Conservation (phyloP, 345 rosid genomes). For the Cardamine resedifolia region DNA sequence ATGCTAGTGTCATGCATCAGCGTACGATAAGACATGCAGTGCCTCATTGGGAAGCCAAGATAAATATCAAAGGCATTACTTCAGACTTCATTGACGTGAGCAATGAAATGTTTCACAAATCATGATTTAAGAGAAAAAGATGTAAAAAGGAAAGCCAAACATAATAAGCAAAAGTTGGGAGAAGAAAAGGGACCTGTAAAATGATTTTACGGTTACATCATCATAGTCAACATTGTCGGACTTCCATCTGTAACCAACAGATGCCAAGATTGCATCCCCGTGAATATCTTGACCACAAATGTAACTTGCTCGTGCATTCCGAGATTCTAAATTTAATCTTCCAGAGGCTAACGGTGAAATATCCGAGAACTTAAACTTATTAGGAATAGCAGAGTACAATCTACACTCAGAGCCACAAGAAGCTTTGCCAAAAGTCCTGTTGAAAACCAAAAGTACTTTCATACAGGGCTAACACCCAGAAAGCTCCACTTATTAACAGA, state of each 20-base stretch:
- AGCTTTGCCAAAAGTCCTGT: conserved; percentile 82
- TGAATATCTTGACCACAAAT: conserved; percentile 63
- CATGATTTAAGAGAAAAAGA: background rate
- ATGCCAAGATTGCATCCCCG: conserved; percentile 89
- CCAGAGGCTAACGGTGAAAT: conserved; percentile 37
- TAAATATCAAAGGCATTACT: conserved; percentile 4
- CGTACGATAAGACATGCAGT: background rate
- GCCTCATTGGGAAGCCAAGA: background rate
- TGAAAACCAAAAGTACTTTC: conserved; percentile 29
- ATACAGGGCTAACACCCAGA: conserved; percentile 17
- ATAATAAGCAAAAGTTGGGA: conserved; percentile 4
- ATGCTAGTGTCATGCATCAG: conserved; percentile 3
- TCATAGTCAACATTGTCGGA: conserved; percentile 61
- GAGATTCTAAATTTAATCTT: conserved; percentile 35
- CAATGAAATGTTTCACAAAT: background rate
- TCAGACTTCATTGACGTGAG: background rate
- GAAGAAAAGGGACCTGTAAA: conserved; percentile 62
- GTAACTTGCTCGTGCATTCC: conserved; percentile 80
- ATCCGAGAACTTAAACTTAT: conserved; percentile 36
- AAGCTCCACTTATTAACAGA: background rate
- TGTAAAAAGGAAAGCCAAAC: background rate
- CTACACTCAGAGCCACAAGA: conserved; percentile 87
- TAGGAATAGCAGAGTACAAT: conserved; percentile 61
- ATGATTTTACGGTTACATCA: conserved; percentile 61
- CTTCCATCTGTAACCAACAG: conserved; percentile 82